Evolutionary conservation across 768 basidiomycete species (phyloP).

Genomic region (Amanita pseudoporphyria): DNA sequence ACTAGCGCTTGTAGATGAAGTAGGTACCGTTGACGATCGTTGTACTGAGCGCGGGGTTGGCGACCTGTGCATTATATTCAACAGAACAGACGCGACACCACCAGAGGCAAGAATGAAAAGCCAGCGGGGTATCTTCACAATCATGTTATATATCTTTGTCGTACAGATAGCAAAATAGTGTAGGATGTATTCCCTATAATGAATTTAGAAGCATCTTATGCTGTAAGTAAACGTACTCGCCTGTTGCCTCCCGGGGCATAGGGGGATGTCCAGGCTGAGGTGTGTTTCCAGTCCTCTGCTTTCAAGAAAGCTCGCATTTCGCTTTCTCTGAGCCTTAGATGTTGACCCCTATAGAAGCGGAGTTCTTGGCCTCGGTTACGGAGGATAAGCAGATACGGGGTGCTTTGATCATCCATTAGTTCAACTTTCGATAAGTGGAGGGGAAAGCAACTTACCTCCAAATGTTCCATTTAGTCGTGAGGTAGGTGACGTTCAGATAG

Average conservation of each 20-base stretch:
- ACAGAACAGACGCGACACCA: slow-evolving; percentile 50
- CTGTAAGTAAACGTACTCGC: slow-evolving; percentile 27
- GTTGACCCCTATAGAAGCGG: slow-evolving; percentile 68
- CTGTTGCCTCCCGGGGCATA: slow-evolving; percentile 73
- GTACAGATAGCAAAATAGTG: slow-evolving; percentile 43
- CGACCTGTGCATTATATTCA: slow-evolving; percentile 51
- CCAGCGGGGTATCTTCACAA: slow-evolving; percentile 60
- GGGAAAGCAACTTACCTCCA: slow-evolving; percentile 55
- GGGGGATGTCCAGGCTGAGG: slow-evolving; percentile 57
- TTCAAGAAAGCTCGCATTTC: slow-evolving; percentile 57
- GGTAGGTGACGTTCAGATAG: slow-evolving; percentile 72
- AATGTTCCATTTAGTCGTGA: slow-evolving; percentile 80
- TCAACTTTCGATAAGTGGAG: slow-evolving; percentile 1
- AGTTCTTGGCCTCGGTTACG: slow-evolving; percentile 66
- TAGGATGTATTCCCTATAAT: slow-evolving; percentile 55
- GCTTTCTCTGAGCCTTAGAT: slow-evolving; percentile 50
- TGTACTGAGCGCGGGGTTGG: slow-evolving; percentile 9
- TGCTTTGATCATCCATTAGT: slow-evolving; percentile 33
- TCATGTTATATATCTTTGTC: slow-evolving; percentile 41
- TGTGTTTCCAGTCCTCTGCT: slow-evolving; percentile 50
- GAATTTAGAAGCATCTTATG: background rate
- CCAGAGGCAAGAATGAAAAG: slow-evolving; percentile 59
- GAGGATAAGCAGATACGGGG: slow-evolving; percentile 64
- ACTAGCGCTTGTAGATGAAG: background rate
- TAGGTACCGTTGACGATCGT: background rate